Percentiles rank a stretch among this genome's conserved stretches.
Conservation (phyloP, 78 protist species). For the Monosiga brevicollis region DNA sequence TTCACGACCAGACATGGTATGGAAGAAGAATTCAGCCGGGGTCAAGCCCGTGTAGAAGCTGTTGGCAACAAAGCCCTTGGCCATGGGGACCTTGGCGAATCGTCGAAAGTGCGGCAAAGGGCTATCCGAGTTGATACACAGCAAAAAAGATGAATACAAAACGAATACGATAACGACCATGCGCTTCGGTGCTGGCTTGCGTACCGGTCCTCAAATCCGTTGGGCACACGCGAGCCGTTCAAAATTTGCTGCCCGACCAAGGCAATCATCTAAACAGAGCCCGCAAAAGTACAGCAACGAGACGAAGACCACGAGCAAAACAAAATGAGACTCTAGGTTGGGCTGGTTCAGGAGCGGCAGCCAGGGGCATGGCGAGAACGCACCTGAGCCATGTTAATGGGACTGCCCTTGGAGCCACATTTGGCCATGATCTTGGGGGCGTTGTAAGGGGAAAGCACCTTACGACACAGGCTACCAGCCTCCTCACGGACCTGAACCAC, state of each 20-base stretch:
- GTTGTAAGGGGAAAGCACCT: conserved; percentile 47
- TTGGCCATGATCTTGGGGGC: conserved; percentile 85
- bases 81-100: conserved; percentile 86
- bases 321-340: too few species aligned
- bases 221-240: conserved; percentile 97
- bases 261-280: conserved; percentile 60
- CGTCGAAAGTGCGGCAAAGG: conserved; percentile 98
- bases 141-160: too few species aligned
- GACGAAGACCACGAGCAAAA: too few species aligned
- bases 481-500: conserved; percentile 77
- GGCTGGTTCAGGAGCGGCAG: too few species aligned
- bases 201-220: conserved; percentile 88
- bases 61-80: conserved; percentile 95
- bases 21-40: conserved; percentile 97
- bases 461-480: conserved; percentile 56
- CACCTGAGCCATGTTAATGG: conserved; percentile 96
- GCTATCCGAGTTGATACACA: too few species aligned
- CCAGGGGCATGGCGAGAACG: too few species aligned
- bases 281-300: too few species aligned
- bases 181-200: too few species aligned
- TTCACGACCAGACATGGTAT: conserved; percentile 99
- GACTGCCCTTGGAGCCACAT: conserved; percentile 98
- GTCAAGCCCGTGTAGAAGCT: conserved; percentile 91
- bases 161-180: too few species aligned
- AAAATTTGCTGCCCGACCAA: conserved; percentile 99